These are phyloP conservation scores for Hansenula lynferdii DNA, from an alignment of 1,139 yeast genomes.

Conservation along the genomic window DNA sequence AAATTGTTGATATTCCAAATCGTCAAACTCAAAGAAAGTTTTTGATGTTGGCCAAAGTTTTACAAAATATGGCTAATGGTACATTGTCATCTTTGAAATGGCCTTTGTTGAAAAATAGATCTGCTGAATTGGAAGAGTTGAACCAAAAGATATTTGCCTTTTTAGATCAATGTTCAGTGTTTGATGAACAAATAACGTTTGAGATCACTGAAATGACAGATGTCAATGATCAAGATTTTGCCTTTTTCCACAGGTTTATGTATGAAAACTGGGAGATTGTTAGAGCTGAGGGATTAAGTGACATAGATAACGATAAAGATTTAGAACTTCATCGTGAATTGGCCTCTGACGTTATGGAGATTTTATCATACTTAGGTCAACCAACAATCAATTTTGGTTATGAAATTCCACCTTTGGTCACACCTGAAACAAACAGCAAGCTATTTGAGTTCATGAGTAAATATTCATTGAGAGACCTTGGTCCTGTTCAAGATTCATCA, in stretches of 20 bases:
- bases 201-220: slow-evolving; percentile 6
- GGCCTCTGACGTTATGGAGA: slow-evolving; percentile 18
- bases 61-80: slow-evolving; percentile 88
- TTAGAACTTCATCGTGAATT: slow-evolving; percentile 7
- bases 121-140: slow-evolving; percentile 39
- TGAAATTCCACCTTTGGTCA: slow-evolving; percentile 48
- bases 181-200: slow-evolving; percentile 17
- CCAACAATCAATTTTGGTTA: slow-evolving; percentile 43
- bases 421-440: slow-evolving; percentile 43
- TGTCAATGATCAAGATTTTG: slow-evolving; percentile 35
- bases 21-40: slow-evolving; percentile 61
- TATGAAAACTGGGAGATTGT: slow-evolving; percentile 58
- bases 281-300: slow-evolving; percentile 33
- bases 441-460: slow-evolving; percentile 73
- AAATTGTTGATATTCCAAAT: slow-evolving; percentile 34
- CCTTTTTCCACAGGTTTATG: slow-evolving; percentile 60
- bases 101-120: slow-evolving; percentile 44
- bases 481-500: slow-evolving; percentile 37
- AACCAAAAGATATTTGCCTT: slow-evolving; percentile 44
- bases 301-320: slow-evolving; percentile 24
- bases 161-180: slow-evolving; percentile 32
- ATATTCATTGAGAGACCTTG: slow-evolving; percentile 52
- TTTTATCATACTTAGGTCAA: slow-evolving; percentile 33
- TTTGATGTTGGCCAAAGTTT: slow-evolving; percentile 76
- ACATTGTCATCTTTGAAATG: slow-evolving; percentile 54